Evolutionary conservation across 2,329 filamentous ascomycete species (phyloP), one percentile per base, ranked within the genome.

Genomic region (Paraphoma chrysanthemicola): DNA sequence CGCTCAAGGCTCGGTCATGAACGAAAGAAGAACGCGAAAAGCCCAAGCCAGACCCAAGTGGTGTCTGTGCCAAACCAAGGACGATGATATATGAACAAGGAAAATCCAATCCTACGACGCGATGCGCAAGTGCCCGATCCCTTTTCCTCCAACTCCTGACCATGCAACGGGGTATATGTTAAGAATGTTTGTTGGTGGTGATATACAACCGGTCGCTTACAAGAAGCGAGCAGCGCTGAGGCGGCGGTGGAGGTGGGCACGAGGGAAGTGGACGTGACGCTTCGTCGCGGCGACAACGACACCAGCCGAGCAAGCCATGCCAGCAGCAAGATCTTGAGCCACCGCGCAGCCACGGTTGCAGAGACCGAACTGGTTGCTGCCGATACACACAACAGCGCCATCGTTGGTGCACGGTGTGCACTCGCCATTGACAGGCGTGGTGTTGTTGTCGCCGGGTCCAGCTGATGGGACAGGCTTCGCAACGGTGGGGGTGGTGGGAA

Each of bases 371-470:
- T 77, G 70, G 39, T 60, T 70, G 47, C 53, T 61, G 48, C 78
- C 78, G 36, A 81, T 78, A 71, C 80, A 82, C 53, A 81, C 70
- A 44, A 82, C 63, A 28, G 66, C 69, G 17, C 80, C 80, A 8
- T 79, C 73, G 38, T 63, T 72, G 12, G 71, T 67, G 73, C 80
- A 82, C 38, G 78, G 62, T 38, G 62, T 67, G 63, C 68, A 68
- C 53, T 65, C 61, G 12, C 57, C 59, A 30, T 52, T 52, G 30
- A 54, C 33, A n/a, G 62, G 51, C 6, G 62, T 53, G 14, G 58
- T 44, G 48, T 44, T 48, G 52, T 56, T 57, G 47, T 53, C 59
- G 29, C 56, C 52, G 7, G 62, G 57, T 8, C 11, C 56, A 45
- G 38, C 30, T 14, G 68, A 55, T 14, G 66, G 54, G 14, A 54